phyloP scores from a whole-genome alignment of 305 asterid genomes.

The Petunia hybrid region DNA sequence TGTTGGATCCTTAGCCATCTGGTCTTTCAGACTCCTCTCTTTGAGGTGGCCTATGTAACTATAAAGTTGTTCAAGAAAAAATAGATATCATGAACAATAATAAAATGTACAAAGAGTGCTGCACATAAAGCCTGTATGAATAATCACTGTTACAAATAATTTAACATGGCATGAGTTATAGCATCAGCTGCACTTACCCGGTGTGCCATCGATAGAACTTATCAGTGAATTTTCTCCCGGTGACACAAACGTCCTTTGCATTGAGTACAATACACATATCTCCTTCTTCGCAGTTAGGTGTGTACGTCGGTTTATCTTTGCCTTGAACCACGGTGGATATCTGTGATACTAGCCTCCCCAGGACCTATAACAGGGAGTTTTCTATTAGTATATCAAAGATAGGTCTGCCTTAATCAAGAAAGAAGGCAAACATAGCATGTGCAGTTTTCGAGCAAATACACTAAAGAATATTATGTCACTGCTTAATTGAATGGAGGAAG shows the following conservation, averaged over 20 bases:
- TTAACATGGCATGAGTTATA: background rate
- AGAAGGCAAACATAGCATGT: slow-evolving; percentile 5
- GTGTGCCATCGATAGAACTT: slow-evolving; percentile 95
- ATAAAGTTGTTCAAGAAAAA: slow-evolving; percentile 27
- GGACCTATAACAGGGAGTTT: slow-evolving; percentile 55
- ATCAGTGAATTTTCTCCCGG: slow-evolving; percentile 92
- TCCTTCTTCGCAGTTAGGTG: slow-evolving; percentile 77
- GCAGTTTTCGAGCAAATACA: background rate
- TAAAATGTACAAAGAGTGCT: background rate
- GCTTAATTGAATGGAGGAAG: slow-evolving; percentile 9
- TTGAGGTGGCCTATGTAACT: slow-evolving; percentile 92
- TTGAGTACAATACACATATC: slow-evolving; percentile 90
- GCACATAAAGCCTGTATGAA: background rate
- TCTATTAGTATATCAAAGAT: background rate
- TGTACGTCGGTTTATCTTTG: slow-evolving; percentile 91
- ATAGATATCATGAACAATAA: slow-evolving; percentile 15
- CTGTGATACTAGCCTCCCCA: slow-evolving; percentile 91
- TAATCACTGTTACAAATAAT: background rate
- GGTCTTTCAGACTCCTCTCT: slow-evolving; percentile 95
- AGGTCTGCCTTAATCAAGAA: background rate
- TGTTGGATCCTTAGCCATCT: slow-evolving; percentile 94
- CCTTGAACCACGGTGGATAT: slow-evolving; percentile 92
- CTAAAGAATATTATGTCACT: background rate
- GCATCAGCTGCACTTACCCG: slow-evolving; percentile 54
- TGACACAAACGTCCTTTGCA: slow-evolving; percentile 84